These are phyloP conservation scores for Lizonia empirigonia DNA, from an alignment of 2,329 filamentous ascomycete genomes.

Conservation along the genomic window DNA sequence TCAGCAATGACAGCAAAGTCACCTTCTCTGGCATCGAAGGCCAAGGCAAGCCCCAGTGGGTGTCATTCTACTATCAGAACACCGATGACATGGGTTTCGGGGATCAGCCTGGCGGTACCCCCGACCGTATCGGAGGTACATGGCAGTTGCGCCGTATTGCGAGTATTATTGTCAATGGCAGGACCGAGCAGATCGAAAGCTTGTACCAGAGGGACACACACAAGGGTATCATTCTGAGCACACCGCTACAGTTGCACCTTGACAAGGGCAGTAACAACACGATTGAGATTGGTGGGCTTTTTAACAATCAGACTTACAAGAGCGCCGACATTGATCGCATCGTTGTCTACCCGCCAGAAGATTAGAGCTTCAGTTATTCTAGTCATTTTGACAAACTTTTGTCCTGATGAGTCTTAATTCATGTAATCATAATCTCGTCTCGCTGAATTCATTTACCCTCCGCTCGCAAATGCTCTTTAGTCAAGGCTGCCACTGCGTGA, in stretches of 20 bases:
- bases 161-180: slow-evolving; percentile 64
- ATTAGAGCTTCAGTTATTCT: no score
- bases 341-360: slow-evolving; percentile 64
- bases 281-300: slow-evolving; percentile 63
- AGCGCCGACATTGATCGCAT: slow-evolving; percentile 65
- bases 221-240: slow-evolving; percentile 65
- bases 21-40: slow-evolving; percentile 58
- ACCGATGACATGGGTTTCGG: slow-evolving; percentile 67
- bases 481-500: no score
- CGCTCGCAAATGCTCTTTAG: no score
- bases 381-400: no score
- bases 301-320: slow-evolving; percentile 62
- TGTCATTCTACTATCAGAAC: slow-evolving; percentile 65
- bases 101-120: slow-evolving; percentile 58
- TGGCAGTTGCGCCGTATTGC: slow-evolving; percentile 66
- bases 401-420: no score
- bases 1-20: slow-evolving; percentile 61
- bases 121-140: slow-evolving; percentile 64
- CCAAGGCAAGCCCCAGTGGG: slow-evolving; percentile 60
- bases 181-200: slow-evolving; percentile 56
- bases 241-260: slow-evolving; percentile 61
- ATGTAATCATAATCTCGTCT: no score
- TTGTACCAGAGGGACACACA: slow-evolving; percentile 62
- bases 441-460: no score
- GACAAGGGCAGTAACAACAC: slow-evolving; percentile 62